A percentile compares a stretch with the other conserved stretches of the same genome.
Evolutionary conservation across 2,329 filamentous ascomycete species (phyloP).

Genomic region (Leptographium galeiforme): DNA sequence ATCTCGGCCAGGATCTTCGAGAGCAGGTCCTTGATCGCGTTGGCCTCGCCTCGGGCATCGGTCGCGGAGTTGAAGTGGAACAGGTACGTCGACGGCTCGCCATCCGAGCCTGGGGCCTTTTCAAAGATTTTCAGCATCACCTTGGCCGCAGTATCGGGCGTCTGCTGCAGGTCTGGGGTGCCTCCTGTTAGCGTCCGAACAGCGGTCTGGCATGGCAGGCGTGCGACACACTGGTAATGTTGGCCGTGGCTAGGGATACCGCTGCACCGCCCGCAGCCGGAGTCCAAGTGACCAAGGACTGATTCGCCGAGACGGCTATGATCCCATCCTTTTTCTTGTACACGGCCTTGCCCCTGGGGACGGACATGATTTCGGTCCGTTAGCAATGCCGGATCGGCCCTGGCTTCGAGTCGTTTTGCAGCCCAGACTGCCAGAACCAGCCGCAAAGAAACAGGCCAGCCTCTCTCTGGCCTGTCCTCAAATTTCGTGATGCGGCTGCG

Average conservation of each 20-base stretch:
- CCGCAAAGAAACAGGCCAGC: too few species aligned
- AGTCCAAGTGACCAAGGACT: constrained; percentile 67
- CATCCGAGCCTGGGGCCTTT: constrained; percentile 40
- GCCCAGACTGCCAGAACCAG: too few species aligned
- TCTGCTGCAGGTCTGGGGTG: constrained; percentile 74
- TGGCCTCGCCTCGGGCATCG: constrained; percentile 70
- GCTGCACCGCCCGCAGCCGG: constrained; percentile 47
- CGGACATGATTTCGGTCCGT: constrained; percentile 29
- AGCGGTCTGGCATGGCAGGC: not conserved
- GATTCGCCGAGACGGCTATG: constrained; percentile 61
- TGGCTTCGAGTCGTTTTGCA: too few species aligned
- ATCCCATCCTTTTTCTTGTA: constrained; percentile 97
- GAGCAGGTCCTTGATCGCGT: constrained; percentile 69
- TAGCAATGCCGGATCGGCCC: not conserved
- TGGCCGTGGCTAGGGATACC: constrained; percentile 56
- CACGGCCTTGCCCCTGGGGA: constrained; percentile 51
- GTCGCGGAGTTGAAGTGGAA: constrained; percentile 77
- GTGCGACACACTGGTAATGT: constrained; percentile 59
- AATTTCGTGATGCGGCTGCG: too few species aligned
- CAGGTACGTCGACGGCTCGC: constrained; percentile 57
- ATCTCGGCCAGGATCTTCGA: constrained; percentile 61
- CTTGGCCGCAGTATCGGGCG: constrained; percentile 73
- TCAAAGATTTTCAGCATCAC: constrained; percentile 90
- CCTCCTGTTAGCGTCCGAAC: not conserved
- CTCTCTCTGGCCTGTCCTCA: too few species aligned